phyloP scores from a whole-genome alignment of 2,329 filamentous ascomycete genomes.

The Trichoderma arundinaceum region DNA sequence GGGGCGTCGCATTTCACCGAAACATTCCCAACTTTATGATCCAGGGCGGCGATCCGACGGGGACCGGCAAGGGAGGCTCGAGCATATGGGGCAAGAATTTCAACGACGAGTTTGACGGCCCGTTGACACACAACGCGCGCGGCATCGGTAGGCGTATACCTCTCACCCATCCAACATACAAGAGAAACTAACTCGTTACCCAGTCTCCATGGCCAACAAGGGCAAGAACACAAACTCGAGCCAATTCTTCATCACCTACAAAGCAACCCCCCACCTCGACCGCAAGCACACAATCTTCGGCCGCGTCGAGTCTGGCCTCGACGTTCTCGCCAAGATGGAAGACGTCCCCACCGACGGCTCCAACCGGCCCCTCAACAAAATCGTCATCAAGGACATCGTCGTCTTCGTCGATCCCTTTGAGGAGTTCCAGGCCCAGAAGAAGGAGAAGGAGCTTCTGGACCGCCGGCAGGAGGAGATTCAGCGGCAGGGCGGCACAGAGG shows the following conservation, averaged over 20 bases:
- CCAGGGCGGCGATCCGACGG: constrained; percentile 92
- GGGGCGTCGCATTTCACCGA: constrained; percentile 81
- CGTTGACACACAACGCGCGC: constrained; percentile 78
- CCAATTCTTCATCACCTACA: constrained; percentile 95
- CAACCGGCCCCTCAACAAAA: constrained; percentile 76
- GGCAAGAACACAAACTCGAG: constrained; percentile 96
- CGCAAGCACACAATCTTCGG: constrained; percentile 98
- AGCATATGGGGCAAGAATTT: constrained; percentile 97
- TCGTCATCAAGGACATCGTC: constrained; percentile 80
- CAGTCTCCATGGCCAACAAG: constrained; percentile 91
- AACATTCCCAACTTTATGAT: constrained; percentile 98
- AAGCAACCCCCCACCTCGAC: constrained; percentile 82
- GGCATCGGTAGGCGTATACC: constrained; percentile 61
- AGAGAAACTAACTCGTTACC: not conserved
- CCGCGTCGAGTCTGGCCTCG: constrained; percentile 76
- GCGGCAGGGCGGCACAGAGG: constrained; percentile 74
- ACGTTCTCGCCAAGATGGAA: constrained; percentile 78
- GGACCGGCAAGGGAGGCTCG: constrained; percentile 86
- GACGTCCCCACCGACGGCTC: constrained; percentile 74
- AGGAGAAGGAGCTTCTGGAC: constrained; percentile 64
- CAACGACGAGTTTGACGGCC: constrained; percentile 89
- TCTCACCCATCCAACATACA: not conserved
- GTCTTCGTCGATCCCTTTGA: constrained; percentile 95
- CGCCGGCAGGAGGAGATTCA: constrained; percentile 66
- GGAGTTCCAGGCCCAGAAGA: constrained; percentile 81